Conservation (phyloP, 306 rosid genomes). For the Calophaca sinica region DNA sequence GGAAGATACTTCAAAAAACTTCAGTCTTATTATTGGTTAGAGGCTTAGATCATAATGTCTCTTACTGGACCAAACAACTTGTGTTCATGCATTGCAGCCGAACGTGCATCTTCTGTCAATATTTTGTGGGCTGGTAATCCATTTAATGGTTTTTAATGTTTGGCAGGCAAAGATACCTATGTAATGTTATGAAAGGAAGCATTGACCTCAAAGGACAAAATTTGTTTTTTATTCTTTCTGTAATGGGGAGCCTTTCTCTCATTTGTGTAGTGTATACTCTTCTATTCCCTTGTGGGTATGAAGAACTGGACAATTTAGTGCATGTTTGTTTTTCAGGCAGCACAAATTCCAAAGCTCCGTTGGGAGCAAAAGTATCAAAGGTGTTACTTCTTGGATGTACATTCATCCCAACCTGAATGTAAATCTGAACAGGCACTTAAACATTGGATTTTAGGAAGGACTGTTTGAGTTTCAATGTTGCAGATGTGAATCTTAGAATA, state of each 20-base stretch:
- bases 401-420: too few relatives aligned
- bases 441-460: not conserved
- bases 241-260: not conserved
- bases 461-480: not conserved
- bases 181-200: constrained; percentile 32
- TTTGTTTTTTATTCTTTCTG: not conserved
- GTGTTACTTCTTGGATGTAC: too few relatives aligned
- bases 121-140: not conserved
- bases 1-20: not conserved
- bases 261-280: not conserved
- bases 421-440: not conserved
- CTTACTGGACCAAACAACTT: constrained; percentile 23
- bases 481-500: not conserved
- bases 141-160: constrained; percentile 27
- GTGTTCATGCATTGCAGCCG: not conserved
- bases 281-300: constrained; percentile 3
- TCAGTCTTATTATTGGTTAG: constrained; percentile 15
- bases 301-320: not conserved
- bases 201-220: constrained; percentile 22
- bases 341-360: too few relatives aligned
- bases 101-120: not conserved
- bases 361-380: too few relatives aligned
- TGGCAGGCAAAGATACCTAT: constrained; percentile 8
- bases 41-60: constrained; percentile 3
- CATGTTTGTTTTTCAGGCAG: too few relatives aligned